A percentile compares a stretch with the other conserved stretches of the same genome.
Conservation (phyloP, 2,329 filamentous ascomycete genomes). For the Cordyceps tenuipes region DNA sequence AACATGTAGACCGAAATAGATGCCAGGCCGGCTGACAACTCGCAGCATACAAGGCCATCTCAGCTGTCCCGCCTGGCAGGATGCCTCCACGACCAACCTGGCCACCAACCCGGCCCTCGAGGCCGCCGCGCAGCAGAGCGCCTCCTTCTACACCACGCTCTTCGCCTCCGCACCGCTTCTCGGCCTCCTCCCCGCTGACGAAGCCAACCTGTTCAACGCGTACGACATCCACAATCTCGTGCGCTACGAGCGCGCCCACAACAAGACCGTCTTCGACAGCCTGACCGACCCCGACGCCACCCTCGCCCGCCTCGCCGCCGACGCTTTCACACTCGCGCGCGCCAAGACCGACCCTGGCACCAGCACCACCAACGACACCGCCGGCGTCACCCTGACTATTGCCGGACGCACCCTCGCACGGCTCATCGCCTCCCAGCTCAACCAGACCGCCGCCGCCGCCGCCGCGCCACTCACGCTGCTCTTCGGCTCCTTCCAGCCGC, state of each 20-base stretch:
- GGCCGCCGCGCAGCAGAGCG: slow-evolving; percentile 21
- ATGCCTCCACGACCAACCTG: slow-evolving; percentile 22
- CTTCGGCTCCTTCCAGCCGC: slow-evolving; percentile 46
- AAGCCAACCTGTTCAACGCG: slow-evolving; percentile 40
- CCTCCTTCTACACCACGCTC: slow-evolving; percentile 35
- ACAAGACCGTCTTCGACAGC: slow-evolving; percentile 30
- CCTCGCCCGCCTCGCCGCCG: slow-evolving; percentile 42
- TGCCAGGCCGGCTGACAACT: not conserved
- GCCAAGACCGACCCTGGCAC: slow-evolving; percentile 17
- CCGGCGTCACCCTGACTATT: slow-evolving; percentile 34
- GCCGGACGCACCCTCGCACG: slow-evolving; percentile 44
- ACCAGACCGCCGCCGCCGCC: slow-evolving; percentile 31
- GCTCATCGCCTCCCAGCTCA: slow-evolving; percentile 36
- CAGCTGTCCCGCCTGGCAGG: slow-evolving; percentile 30
- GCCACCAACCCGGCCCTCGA: slow-evolving; percentile 18
- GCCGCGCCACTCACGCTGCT: slow-evolving; percentile 35
- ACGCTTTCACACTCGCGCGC: slow-evolving; percentile 63
- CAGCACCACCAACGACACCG: slow-evolving; percentile 38
- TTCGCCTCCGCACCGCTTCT: slow-evolving; percentile 29
- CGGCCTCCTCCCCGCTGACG: slow-evolving; percentile 25
- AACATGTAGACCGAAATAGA: too few relatives aligned
- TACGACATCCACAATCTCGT: slow-evolving; percentile 48
- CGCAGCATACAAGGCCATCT: slow-evolving; percentile 30
- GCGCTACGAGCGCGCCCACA: slow-evolving; percentile 44
- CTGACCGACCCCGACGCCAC: slow-evolving; percentile 28